Conservation (phyloP, 768 basidiomycete genomes). For the Rhodosporidiobolus sp. region DNA sequence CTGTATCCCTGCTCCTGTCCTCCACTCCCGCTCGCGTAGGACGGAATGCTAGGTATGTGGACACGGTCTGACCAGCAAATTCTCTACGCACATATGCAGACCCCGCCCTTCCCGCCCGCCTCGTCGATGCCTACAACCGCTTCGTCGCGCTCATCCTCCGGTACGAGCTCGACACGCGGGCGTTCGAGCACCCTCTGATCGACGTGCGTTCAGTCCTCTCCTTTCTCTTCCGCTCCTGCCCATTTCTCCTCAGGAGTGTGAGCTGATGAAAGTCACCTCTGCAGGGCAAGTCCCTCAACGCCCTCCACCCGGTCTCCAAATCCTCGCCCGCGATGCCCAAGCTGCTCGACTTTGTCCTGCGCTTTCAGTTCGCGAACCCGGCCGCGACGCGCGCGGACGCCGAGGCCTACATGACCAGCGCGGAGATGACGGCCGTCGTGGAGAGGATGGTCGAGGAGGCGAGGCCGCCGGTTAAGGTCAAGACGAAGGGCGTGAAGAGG, state of each 20-base stretch:
- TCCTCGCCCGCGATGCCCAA: slow-evolving; percentile 25
- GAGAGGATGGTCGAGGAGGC: background rate
- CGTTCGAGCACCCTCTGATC: slow-evolving; percentile 70
- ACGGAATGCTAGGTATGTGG: no score
- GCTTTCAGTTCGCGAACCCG: slow-evolving; percentile 45
- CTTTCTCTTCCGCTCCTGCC: background rate
- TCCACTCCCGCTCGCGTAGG: no score
- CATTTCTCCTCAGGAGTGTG: background rate
- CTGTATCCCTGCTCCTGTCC: no score
- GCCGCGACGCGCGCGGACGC: slow-evolving; percentile 41
- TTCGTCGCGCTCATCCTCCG: slow-evolving; percentile 63
- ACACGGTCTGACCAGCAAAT: no score
- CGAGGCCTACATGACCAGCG: slow-evolving; percentile 40
- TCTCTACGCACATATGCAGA: no score
- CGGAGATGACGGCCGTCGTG: slow-evolving; percentile 7
- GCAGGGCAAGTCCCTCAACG: slow-evolving; percentile 35
- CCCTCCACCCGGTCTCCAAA: slow-evolving; percentile 7
- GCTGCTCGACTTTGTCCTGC: slow-evolving; percentile 18
- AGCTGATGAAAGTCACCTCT: background rate
- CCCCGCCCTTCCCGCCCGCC: slow-evolving; percentile 66
- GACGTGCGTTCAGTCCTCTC: slow-evolving; percentile 60
- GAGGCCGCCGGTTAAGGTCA: background rate
- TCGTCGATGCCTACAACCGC: slow-evolving; percentile 63
- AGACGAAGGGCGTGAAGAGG: slow-evolving; percentile 5
- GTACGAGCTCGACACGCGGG: slow-evolving; percentile 59